Evolutionary conservation across 768 basidiomycete species (phyloP).

Genomic region (Gyrodon lividus): DNA sequence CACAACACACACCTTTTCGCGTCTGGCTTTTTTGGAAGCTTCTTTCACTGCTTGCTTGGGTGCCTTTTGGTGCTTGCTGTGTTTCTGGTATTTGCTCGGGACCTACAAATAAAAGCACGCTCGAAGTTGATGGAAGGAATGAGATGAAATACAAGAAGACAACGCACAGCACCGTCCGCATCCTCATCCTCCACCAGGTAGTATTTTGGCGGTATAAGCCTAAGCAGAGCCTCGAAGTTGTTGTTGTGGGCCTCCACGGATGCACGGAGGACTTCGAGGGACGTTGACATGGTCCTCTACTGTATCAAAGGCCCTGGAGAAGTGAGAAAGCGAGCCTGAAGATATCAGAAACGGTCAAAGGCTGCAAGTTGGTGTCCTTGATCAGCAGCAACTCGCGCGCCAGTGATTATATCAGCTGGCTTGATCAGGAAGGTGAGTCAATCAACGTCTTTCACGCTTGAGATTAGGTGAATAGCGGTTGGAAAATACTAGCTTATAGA

Average conservation of each 20-base stretch:
- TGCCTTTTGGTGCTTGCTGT: conserved; percentile 82
- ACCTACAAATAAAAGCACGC: conserved; percentile 31
- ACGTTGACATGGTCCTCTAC: conserved; percentile 45
- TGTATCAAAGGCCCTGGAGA: neutral
- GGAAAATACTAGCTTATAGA: too few species aligned
- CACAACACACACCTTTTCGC: conserved; percentile 62
- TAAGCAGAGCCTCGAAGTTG: conserved; percentile 79
- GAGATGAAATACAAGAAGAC: neutral
- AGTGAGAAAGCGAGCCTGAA: neutral
- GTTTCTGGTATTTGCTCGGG: conserved; percentile 76
- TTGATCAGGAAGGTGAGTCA: too few species aligned
- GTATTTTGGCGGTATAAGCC: conserved; percentile 86
- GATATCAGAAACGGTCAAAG: too few species aligned
- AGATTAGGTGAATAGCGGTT: too few species aligned
- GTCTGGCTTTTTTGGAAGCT: conserved; percentile 83
- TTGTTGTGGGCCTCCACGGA: conserved; percentile 85
- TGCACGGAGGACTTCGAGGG: conserved; percentile 45
- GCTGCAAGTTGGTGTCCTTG: too few species aligned
- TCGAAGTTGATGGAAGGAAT: neutral
- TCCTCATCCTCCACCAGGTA: conserved; percentile 50
- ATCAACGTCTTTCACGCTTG: too few species aligned
- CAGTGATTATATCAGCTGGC: neutral
- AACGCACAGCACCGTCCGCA: conserved; percentile 14
- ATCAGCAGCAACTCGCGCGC: too few species aligned
- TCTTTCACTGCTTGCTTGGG: conserved; percentile 88